These are phyloP conservation scores for Arabis alpina DNA, from an alignment of 345 rosid species.

Conservation along the genomic window DNA sequence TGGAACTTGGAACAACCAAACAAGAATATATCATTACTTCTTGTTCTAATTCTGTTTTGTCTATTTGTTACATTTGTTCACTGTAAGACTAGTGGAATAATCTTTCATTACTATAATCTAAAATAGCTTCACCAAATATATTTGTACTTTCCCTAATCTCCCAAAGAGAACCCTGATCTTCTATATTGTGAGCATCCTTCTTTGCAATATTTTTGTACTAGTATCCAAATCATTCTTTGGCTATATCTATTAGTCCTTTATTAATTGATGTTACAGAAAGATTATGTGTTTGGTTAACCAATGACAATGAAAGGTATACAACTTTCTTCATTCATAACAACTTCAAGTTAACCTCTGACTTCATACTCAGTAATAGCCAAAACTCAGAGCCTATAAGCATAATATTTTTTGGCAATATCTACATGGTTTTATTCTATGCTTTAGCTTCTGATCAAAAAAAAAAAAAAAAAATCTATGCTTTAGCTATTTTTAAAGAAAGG, in stretches of 20 bases:
- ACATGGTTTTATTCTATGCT: constrained; percentile 7
- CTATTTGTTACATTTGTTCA: too few relatives aligned
- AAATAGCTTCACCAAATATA: too few relatives aligned
- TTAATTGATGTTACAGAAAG: constrained; percentile 7
- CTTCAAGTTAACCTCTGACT: neutral
- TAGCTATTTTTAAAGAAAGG: constrained; percentile 8
- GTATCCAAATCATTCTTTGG: neutral
- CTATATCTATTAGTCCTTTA: neutral
- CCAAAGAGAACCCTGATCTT: too few relatives aligned
- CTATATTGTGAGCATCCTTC: too few relatives aligned
- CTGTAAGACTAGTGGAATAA: too few relatives aligned
- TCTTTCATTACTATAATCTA: too few relatives aligned
- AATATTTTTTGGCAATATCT: constrained; percentile 1
- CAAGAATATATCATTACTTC: too few relatives aligned
- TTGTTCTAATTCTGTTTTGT: too few relatives aligned
- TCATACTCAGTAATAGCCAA: neutral
- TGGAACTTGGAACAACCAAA: too few relatives aligned
- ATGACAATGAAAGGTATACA: constrained; percentile 21
- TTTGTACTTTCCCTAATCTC: too few relatives aligned
- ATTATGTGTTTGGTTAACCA: constrained; percentile 9
- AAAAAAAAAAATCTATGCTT: too few relatives aligned
- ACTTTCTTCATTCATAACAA: neutral
- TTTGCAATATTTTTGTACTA: neutral
- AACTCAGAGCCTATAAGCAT: neutral
- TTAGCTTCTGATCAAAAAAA: too few relatives aligned